Evolutionary conservation across 768 basidiomycete species (phyloP), one percentile per base, ranked within the genome.

Genomic region (Cystofilobasidium bisporidii): DNA sequence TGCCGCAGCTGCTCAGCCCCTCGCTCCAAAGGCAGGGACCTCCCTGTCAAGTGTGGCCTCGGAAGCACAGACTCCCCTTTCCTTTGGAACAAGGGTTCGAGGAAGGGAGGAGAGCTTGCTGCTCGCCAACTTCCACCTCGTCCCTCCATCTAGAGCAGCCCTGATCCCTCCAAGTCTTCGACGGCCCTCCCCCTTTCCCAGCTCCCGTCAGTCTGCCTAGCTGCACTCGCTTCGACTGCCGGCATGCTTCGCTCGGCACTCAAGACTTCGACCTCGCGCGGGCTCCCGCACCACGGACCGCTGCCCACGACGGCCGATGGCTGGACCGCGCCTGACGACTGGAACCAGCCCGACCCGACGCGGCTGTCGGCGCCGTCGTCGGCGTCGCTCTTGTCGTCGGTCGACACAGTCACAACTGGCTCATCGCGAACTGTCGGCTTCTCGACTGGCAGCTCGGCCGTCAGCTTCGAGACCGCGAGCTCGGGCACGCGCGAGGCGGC

Each of bases 331-430:
- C 50, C 50, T 3, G 8, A 3, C n/a, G 50, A 28, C 10, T 53
- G 50, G 50, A 24, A 53, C 28, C 50, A 53, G 28, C 17, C 18
- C 17, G 50, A 24, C n/a, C 50, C 50, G 24, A 26, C 20, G 24
- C 50, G 26, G 18, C 50, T 53, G 10, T 53, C 50, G 20, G 50
- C 50, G 9, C 22, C 50, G 9, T 53, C 50, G 50, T 53, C 50
- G 12, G 28, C 50, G 9, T 53, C 50, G 12, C 50, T 53, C n/a
- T 6, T 53, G 12, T 53, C 50, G 12, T 53, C 50, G 5, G 50
- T 53, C 50, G 50, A 53, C 20, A 53, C 50, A 10, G 50, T 53
- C 50, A 53, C 50, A 24, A 53, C 50, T 9, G 50, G 50, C 28
- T 53, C 50, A 9, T 53, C 50, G 28, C 9, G 28, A 3, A 53